Conservation (phyloP, 768 basidiomycete species). For the Agaricus subrufescens region DNA sequence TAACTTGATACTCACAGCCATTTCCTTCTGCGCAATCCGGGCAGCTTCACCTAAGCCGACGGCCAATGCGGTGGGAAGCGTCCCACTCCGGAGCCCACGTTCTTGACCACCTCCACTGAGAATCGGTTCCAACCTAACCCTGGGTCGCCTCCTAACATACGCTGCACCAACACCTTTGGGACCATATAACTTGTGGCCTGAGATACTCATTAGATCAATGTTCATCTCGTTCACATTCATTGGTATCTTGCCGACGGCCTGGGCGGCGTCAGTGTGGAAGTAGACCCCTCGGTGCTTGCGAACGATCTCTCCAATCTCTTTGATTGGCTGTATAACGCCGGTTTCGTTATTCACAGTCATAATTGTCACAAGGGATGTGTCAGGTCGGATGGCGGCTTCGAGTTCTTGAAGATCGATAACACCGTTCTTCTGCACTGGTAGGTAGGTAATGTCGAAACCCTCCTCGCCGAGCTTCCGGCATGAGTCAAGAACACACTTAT, state of each 20-base stretch:
- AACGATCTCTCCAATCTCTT: constrained; percentile 86
- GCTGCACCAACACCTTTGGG: constrained; percentile 95
- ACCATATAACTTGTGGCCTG: constrained; percentile 97
- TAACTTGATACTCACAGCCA: constrained; percentile 65
- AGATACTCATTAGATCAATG: constrained; percentile 93
- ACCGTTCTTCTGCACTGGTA: constrained; percentile 90
- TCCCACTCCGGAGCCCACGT: constrained; percentile 92
- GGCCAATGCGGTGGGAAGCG: constrained; percentile 79
- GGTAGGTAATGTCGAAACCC: constrained; percentile 96
- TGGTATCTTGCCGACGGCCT: constrained; percentile 88
- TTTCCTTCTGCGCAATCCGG: constrained; percentile 86
- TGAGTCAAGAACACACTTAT: constrained; percentile 98
- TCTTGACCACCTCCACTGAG: constrained; percentile 97
- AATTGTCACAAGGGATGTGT: constrained; percentile 91
- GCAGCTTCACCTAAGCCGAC: constrained; percentile 96
- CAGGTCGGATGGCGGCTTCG: constrained; percentile 85
- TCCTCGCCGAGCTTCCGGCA: constrained; percentile 94
- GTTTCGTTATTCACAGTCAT: constrained; percentile 99
- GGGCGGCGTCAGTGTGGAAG: constrained; percentile 97
- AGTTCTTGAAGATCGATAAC: constrained; percentile 74
- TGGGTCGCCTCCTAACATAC: constrained; percentile 88
- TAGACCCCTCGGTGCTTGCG: constrained; percentile 87
- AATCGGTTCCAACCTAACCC: constrained; percentile 93
- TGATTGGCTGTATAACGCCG: constrained; percentile 95
- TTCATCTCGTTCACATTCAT: constrained; percentile 94